A percentile compares a stretch with the other conserved stretches of the same genome.
phyloP scores from a whole-genome alignment of 2,329 filamentous ascomycete species.

The Trichoderma harzianum region DNA sequence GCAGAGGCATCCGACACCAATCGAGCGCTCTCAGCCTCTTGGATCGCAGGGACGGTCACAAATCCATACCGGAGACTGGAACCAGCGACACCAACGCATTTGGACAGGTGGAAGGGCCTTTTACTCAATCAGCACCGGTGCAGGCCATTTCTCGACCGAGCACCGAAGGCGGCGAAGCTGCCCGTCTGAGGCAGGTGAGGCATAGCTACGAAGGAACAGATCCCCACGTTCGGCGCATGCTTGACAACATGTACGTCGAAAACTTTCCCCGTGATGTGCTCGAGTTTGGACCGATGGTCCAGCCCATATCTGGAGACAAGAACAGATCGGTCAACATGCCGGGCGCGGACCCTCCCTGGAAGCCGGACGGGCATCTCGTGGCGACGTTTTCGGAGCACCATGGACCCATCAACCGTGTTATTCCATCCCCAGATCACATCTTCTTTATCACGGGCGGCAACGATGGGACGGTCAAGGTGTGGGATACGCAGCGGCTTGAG shows the following conservation, averaged over 20 bases:
- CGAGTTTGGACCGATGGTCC: constrained; percentile 77
- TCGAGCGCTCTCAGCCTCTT: constrained; percentile 58
- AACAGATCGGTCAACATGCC: constrained; percentile 48
- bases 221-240: constrained; percentile 63
- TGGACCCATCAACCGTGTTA: constrained; percentile 75
- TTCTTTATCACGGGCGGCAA: constrained; percentile 95
- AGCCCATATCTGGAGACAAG: constrained; percentile 59
- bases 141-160: constrained; percentile 26
- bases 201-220: constrained; percentile 86
- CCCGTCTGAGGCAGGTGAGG: constrained; percentile 48
- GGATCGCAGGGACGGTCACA: constrained; percentile 56
- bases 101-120: constrained; percentile 57
- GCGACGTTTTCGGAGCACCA: constrained; percentile 87
- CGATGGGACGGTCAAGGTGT: constrained; percentile 86
- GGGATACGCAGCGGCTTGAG: constrained; percentile 87
- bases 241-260: constrained; percentile 81
- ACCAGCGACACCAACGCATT: constrained; percentile 59
- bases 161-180: constrained; percentile 28
- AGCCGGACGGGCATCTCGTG: constrained; percentile 77
- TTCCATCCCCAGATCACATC: constrained; percentile 81
- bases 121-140: constrained; percentile 35
- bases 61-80: constrained; percentile 56
- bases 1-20: constrained; percentile 52
- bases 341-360: constrained; percentile 60
- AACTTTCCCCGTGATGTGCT: constrained; percentile 63